Evolutionary conservation across 495 filamentous ascomycete genomes (phyloP).

Genomic region (Tricharina praecox): DNA sequence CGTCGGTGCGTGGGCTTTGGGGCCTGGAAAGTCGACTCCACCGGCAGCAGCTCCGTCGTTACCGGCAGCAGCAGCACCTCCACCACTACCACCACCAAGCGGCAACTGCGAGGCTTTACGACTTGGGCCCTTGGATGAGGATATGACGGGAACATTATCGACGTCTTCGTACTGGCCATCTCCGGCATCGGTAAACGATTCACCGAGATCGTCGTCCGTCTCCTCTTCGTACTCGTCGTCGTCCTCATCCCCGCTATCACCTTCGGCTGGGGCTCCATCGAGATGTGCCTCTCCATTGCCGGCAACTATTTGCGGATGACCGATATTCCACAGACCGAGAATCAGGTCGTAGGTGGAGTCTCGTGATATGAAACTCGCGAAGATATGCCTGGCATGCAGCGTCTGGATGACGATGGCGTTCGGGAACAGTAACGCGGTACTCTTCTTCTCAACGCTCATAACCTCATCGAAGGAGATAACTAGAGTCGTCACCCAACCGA

Average conservation of each 20-base stretch:
- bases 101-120: conserved; percentile 53
- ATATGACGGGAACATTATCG: conserved; percentile 44
- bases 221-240: conserved; percentile 48
- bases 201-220: conserved; percentile 46
- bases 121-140: conserved; percentile 39
- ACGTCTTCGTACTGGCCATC: conserved; percentile 46
- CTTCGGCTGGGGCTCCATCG: conserved; percentile 30
- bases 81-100: conserved; percentile 30
- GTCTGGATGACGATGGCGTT: conserved; percentile 97
- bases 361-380: conserved; percentile 83
- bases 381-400: conserved; percentile 82
- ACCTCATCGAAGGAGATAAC: conserved; percentile 98
- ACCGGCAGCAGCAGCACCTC: conserved; percentile 35
- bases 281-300: conserved; percentile 74
- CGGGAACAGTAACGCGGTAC: conserved; percentile 84
- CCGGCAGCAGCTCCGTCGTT: conserved; percentile 37
- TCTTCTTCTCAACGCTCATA: conserved; percentile 91
- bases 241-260: conserved; percentile 41
- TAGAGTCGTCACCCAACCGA: conserved; percentile 91
- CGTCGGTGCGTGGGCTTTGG: conserved; percentile 64
- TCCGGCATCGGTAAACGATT: conserved; percentile 61
- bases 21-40: conserved; percentile 91
- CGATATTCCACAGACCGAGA: conserved; percentile 95
- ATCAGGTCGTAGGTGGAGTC: conserved; percentile 95
- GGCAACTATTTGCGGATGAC: conserved; percentile 75